Evolutionary conservation across 768 basidiomycete genomes (phyloP).

Genomic region (Boletus reticulatus): DNA sequence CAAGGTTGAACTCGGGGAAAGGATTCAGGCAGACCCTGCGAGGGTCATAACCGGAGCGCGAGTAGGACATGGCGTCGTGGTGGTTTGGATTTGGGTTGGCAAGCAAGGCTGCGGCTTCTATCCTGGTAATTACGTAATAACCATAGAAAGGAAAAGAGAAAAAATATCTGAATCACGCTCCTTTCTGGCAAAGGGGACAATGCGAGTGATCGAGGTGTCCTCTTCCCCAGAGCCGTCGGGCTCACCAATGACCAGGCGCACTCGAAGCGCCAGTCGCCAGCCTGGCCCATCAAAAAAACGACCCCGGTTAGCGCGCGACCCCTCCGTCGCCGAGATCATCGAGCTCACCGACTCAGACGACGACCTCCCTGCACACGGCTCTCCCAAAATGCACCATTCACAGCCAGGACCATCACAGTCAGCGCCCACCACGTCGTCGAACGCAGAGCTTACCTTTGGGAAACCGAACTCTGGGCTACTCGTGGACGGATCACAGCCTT

Average conservation of each 20-base stretch:
- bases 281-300: constrained; percentile 17
- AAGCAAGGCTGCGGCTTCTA: neutral
- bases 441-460: constrained; percentile 5
- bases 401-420: constrained; percentile 2
- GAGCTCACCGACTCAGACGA: constrained; percentile 53
- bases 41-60: constrained; percentile 79
- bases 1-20: constrained; percentile 73
- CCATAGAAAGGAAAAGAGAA: neutral
- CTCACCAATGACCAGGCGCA: constrained; percentile 6
- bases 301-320: constrained; percentile 1
- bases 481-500: constrained; percentile 7
- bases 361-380: constrained; percentile 22
- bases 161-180: neutral
- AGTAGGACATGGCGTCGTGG: constrained; percentile 42
- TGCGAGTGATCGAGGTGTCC: constrained; percentile 26
- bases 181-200: neutral
- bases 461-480: constrained; percentile 12
- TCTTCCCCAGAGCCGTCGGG: constrained; percentile 25
- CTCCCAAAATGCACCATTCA: neutral
- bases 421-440: constrained; percentile 4
- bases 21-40: constrained; percentile 85
- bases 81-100: neutral
- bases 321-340: constrained; percentile 35
- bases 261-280: constrained; percentile 23
- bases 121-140: constrained; percentile 19